Percentiles rank a stretch among this genome's conserved stretches.
These are phyloP conservation scores for Monosporascus sp. DNA, from an alignment of 2,329 filamentous ascomycete genomes.

Conservation along the genomic window DNA sequence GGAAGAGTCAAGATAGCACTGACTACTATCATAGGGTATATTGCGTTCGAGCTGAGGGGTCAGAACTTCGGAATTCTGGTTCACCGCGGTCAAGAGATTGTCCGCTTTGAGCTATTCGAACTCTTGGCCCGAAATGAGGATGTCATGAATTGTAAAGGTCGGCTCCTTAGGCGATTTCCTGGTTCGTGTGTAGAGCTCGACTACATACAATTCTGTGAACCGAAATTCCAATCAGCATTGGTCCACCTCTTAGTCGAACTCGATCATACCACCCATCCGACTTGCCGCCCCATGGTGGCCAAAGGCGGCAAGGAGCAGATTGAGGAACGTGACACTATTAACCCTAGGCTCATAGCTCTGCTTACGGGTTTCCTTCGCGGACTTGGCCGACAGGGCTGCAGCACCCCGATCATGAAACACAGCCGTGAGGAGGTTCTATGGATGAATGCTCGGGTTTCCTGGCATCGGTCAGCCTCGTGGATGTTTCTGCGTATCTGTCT, in stretches of 20 bases:
- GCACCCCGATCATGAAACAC: neutral
- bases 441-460: neutral
- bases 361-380: constrained; percentile 1
- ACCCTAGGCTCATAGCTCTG: neutral
- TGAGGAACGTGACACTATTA: constrained; percentile 1
- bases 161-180: constrained; percentile 1
- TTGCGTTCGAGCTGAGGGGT: neutral
- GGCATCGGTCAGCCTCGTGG: constrained; percentile 4
- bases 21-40: neutral
- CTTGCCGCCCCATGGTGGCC: neutral
- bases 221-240: neutral
- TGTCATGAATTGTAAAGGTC: constrained; percentile 1
- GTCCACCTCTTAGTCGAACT: neutral
- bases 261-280: neutral
- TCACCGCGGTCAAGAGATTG: neutral
- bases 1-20: neutral
- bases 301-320: neutral
- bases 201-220: neutral
- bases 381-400: neutral
- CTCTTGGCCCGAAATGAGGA: neutral
- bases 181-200: neutral
- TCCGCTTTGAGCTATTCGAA: constrained; percentile 3
- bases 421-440: constrained; percentile 1
- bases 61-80: constrained; percentile 5
- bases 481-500: neutral